Evolutionary conservation across 306 rosid genomes (phyloP).

Genomic region (Styphnolobium japonicum): DNA sequence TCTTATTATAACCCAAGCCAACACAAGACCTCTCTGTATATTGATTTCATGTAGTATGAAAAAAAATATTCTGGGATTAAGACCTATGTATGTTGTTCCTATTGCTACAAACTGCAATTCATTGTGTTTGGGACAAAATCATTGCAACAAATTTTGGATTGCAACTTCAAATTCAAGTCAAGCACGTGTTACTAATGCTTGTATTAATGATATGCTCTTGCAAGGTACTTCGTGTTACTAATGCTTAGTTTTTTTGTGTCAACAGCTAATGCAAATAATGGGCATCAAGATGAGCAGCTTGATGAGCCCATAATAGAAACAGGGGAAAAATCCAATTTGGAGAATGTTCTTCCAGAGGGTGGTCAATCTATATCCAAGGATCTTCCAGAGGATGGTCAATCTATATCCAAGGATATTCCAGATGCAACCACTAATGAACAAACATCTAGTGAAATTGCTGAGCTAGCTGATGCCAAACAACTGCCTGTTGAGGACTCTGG

Average conservation of each 20-base stretch:
- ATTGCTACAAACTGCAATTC: too few species aligned
- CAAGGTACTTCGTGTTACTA: background rate
- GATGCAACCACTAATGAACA: conserved; percentile 32
- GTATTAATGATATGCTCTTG: background rate
- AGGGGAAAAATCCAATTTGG: conserved; percentile 27
- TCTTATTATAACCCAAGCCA: too few species aligned
- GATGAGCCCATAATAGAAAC: conserved; percentile 33
- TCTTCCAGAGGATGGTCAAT: conserved; percentile 30
- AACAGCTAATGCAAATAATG: conserved; percentile 71
- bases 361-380: conserved; percentile 34
- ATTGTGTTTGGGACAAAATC: too few species aligned
- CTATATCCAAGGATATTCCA: conserved; percentile 30
- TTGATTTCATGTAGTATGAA: too few species aligned
- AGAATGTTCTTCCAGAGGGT: conserved; percentile 23
- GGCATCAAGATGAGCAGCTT: conserved; percentile 48
- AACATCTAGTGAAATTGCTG: conserved; percentile 29
- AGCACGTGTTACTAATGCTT: too few species aligned
- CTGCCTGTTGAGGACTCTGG: conserved; percentile 37
- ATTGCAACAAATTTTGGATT: too few species aligned
- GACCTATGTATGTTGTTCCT: too few species aligned
- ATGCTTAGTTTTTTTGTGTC: conserved; percentile 15
- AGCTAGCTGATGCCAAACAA: conserved; percentile 27
- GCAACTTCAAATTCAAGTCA: too few species aligned
- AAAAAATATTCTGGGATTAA: too few species aligned
- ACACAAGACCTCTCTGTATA: too few species aligned